These are phyloP conservation scores for Austroboletus niveus DNA, from an alignment of 1,284 basidiomycete genomes.

Conservation along the genomic window DNA sequence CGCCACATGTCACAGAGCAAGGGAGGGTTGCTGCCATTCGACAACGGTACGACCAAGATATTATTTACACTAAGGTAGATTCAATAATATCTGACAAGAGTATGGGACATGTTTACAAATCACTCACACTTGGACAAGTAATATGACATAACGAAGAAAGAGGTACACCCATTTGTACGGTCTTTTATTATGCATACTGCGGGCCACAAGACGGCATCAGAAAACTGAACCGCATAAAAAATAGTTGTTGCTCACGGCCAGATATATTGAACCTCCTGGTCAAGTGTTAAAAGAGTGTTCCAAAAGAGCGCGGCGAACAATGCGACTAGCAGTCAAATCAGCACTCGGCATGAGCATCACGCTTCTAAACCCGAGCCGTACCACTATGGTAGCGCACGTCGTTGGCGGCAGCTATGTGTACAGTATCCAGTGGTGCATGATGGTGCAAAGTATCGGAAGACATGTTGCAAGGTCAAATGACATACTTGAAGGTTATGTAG, in stretches of 20 bases:
- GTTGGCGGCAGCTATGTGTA: neutral
- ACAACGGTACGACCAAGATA: conserved; percentile 6
- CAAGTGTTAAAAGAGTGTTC: neutral
- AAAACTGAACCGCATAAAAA: neutral
- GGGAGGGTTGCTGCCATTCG: conserved; percentile 12
- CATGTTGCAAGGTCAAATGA: too few species aligned
- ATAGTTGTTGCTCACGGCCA: neutral
- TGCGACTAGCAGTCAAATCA: neutral
- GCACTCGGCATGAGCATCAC: neutral
- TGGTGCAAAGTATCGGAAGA: too few species aligned
- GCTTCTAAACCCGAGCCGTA: conserved; percentile 1
- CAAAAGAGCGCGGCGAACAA: neutral
- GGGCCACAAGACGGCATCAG: neutral
- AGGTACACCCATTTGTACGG: neutral
- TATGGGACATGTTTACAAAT: neutral
- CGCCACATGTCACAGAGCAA: conserved; percentile 14
- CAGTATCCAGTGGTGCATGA: too few species aligned
- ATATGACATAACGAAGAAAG: neutral
- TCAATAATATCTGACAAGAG: neutral
- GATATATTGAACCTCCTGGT: neutral
- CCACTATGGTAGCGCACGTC: conserved; percentile 16
- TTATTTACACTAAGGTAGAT: neutral
- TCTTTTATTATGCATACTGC: neutral
- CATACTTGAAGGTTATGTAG: too few species aligned
- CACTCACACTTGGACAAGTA: neutral